phyloP scores from a whole-genome alignment of 352 stramenopile species.

The Discostella stelligera region DNA sequence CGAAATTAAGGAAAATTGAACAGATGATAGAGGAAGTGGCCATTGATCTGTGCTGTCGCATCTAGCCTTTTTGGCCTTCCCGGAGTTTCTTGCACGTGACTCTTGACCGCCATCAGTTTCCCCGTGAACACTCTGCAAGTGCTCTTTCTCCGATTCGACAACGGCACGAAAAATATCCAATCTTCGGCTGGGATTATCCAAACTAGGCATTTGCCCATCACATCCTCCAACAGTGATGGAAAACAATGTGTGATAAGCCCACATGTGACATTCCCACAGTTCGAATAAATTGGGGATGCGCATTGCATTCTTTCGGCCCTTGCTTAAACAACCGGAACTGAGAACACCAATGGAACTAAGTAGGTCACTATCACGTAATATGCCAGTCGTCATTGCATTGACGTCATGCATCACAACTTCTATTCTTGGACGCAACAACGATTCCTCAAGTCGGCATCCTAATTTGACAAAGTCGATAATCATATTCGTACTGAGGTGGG shows the following conservation, averaged over 20 bases:
- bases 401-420: background rate
- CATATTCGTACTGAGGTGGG: constrained; percentile 29
- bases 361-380: background rate
- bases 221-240: constrained; percentile 55
- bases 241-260: constrained; percentile 52
- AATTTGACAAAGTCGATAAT: constrained; percentile 53
- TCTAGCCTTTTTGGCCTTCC: constrained; percentile 1
- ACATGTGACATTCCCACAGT: constrained; percentile 37
- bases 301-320: background rate
- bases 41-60: constrained; percentile 22
- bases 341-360: background rate
- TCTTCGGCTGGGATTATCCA: constrained; percentile 2
- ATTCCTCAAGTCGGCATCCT: constrained; percentile 54
- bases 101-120: background rate
- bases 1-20: constrained; percentile 60
- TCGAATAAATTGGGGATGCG: constrained; percentile 31
- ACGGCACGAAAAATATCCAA: constrained; percentile 35
- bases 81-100: background rate
- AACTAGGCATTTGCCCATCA: constrained; percentile 12
- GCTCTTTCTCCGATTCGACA: constrained; percentile 15
- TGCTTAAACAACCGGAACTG: background rate
- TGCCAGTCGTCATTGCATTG: background rate
- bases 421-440: constrained; percentile 23
- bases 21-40: constrained; percentile 49
- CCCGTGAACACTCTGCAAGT: background rate